Evolutionary conservation across 139 green algal species (phyloP), one percentile per base, ranked within the genome.

Genomic region (Haematococcus lacustris): DNA sequence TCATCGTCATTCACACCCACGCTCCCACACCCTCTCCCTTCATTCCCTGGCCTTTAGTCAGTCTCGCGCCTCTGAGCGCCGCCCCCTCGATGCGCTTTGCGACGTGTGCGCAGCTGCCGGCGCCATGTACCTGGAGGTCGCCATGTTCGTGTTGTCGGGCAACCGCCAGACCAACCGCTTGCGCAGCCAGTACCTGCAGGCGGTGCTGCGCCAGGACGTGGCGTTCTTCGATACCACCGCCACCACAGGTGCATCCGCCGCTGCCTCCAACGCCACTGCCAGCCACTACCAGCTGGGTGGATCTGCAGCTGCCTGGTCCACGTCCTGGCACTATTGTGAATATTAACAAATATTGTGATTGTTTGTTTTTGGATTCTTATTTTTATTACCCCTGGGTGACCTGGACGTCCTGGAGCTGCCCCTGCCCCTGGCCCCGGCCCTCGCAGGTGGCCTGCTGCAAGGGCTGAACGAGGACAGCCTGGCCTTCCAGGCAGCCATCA

Each of bases 201-300:
- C 86, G 0, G 82, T 91, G 34, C 79, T 98, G 51, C 71, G 77
- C 17, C 93, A 97, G 84, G 91, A 98, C 26, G 74, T 95, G 3
- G 76, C 68, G 0, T 97, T 89, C 80, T 97, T 95, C 70, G 93
- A 98, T 69, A 82, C 76, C 1, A 53, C 86, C 0, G 82, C 80
- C 34, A 91, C 74, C 0, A 83, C 82, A 35, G 88, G 87, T 73
- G 38, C n/a, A n/a, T n/a, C n/a, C n/a, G n/a, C n/a, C n/a, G n/a
- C n/a, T n/a, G n/a, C n/a, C n/a, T n/a, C n/a, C n/a, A 63, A 32
- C 3, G 32, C 21, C 26, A 74, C 43, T 53, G 9, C 17, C 9
- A 28, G 9, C 43, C 17, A 53, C 9, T 53, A 17, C 43, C 43
- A 17, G 17, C n/a, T n/a, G 43, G 43, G 43, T 9, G 9, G 43